These are phyloP conservation scores for Starmerella vaccinii DNA, from an alignment of 805 yeast species.

Conservation along the genomic window DNA sequence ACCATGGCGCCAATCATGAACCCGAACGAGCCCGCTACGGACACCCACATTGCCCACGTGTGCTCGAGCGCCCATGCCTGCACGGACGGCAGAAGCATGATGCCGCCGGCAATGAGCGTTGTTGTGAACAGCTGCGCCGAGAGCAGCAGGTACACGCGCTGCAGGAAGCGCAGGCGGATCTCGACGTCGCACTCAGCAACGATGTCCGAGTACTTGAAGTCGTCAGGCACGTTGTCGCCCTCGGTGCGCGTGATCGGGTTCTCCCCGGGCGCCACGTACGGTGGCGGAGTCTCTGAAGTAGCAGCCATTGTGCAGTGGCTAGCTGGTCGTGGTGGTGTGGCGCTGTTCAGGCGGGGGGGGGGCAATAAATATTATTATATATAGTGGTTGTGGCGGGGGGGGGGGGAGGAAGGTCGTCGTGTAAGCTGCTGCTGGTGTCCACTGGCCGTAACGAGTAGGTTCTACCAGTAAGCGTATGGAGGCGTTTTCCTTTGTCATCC, in stretches of 20 bases:
- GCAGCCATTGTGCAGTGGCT: conserved; percentile 1
- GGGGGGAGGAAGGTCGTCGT: too few species aligned
- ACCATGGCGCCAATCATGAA: conserved; percentile 53
- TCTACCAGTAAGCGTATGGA: too few species aligned
- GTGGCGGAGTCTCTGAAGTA: conserved; percentile 11
- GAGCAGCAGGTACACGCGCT: conserved; percentile 69
- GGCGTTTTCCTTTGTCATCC: too few species aligned
- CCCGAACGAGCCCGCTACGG: conserved; percentile 51
- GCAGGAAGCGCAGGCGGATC: conserved; percentile 62
- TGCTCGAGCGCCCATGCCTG: conserved; percentile 48
- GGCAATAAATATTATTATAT: not conserved
- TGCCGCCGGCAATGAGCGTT: conserved; percentile 44
- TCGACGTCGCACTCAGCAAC: conserved; percentile 71
- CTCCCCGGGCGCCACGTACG: conserved; percentile 19
- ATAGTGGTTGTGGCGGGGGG: not conserved
- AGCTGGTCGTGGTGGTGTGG: too few species aligned
- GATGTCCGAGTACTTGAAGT: conserved; percentile 68
- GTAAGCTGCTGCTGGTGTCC: too few species aligned
- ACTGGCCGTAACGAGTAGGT: too few species aligned
- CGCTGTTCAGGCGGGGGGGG: not conserved
- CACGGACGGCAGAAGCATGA: conserved; percentile 38
- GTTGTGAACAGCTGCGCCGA: conserved; percentile 56
- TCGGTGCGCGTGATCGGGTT: conserved; percentile 11
- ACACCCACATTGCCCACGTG: conserved; percentile 48
- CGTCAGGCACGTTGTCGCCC: conserved; percentile 37